phyloP scores from a whole-genome alignment of 202 grass and related monocot genomes.

The Musa balbisiana region DNA sequence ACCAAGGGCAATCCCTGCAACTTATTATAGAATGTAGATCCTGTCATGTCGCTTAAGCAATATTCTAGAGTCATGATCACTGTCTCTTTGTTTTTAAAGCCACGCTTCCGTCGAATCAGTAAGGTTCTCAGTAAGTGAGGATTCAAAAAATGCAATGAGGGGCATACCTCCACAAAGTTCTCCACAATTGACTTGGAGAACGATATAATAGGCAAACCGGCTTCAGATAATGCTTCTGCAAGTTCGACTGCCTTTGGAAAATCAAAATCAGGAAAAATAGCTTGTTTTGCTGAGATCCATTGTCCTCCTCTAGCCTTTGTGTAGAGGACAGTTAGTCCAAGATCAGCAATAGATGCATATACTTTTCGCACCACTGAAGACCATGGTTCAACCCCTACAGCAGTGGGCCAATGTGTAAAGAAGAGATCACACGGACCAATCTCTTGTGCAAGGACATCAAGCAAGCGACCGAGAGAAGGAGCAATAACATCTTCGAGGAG shows the following conservation, averaged over 20 bases:
- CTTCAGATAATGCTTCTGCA: slow-evolving; percentile 69
- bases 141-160: slow-evolving; percentile 76
- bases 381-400: slow-evolving; percentile 75
- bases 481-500: slow-evolving; percentile 90
- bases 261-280: slow-evolving; percentile 90
- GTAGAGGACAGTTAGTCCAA: slow-evolving; percentile 73
- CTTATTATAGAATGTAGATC: slow-evolving; percentile 49
- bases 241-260: slow-evolving; percentile 67
- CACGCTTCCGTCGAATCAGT: slow-evolving; percentile 71
- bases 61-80: slow-evolving; percentile 79
- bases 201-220: slow-evolving; percentile 73
- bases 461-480: slow-evolving; percentile 76
- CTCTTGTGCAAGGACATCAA: slow-evolving; percentile 70
- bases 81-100: slow-evolving; percentile 69
- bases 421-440: slow-evolving; percentile 73
- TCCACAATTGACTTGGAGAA: slow-evolving; percentile 77
- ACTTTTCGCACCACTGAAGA: slow-evolving; percentile 76
- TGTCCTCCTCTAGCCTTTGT: slow-evolving; percentile 92
- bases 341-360: slow-evolving; percentile 71
- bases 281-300: slow-evolving; percentile 86
- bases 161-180: slow-evolving; percentile 59
- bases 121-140: slow-evolving; percentile 80
- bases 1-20: slow-evolving; percentile 77
- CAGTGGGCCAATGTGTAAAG: slow-evolving; percentile 83
- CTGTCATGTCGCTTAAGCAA: slow-evolving; percentile 75